Conservation (phyloP, 352 stramenopile species). For the Phytopythium aichiense region DNA sequence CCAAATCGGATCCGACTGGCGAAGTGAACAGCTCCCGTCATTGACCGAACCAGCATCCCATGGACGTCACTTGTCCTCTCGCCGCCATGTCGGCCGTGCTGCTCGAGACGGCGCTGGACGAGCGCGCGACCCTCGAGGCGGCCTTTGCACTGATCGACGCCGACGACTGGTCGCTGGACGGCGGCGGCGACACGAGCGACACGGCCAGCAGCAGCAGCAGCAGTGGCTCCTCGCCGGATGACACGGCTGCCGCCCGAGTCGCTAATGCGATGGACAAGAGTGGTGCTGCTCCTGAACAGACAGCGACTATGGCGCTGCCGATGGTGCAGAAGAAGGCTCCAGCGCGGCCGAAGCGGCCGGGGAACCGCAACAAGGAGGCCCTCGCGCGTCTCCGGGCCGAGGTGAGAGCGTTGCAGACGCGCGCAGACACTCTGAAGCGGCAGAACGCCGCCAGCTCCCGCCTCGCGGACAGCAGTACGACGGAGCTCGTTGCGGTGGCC, state of each 20-base stretch:
- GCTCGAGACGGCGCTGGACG: background rate
- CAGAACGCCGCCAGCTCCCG: background rate
- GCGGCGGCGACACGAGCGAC: background rate
- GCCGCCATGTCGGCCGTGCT: constrained; percentile 2
- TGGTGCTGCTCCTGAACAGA: background rate
- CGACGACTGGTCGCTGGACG: background rate
- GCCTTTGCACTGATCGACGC: constrained; percentile 6
- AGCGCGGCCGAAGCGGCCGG: background rate
- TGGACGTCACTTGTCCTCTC: background rate
- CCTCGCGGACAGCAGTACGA: no score
- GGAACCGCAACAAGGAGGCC: constrained; percentile 3
- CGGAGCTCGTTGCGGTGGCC: background rate
- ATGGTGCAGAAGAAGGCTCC: background rate
- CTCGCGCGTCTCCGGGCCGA: background rate
- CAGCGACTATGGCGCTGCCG: background rate
- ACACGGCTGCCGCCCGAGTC: no score
- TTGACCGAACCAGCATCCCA: no score
- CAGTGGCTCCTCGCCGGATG: background rate
- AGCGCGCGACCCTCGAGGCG: constrained; percentile 6
- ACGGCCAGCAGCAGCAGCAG: background rate
- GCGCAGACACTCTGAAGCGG: background rate
- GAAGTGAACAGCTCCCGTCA: background rate
- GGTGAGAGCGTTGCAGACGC: background rate
- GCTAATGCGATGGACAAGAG: background rate
- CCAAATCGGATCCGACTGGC: background rate